Evolutionary conservation across 805 yeast species (phyloP).

Genomic region (Kazachstania africana): DNA sequence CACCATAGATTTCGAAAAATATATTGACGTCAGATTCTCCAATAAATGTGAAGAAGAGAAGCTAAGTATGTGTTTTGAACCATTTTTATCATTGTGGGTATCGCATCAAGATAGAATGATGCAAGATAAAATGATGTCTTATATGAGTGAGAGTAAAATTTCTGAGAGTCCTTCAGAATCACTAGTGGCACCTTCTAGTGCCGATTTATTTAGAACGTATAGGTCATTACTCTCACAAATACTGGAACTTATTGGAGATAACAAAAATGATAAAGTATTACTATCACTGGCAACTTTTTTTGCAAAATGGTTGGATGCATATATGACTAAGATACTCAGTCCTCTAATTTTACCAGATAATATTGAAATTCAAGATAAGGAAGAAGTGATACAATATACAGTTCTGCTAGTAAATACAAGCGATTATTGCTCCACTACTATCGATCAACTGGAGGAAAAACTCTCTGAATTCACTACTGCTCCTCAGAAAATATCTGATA

Average conservation of each 20-base stretch:
- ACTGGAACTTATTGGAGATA: conserved; percentile 35
- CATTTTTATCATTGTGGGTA: conserved; percentile 77
- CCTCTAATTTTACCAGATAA: conserved; percentile 36
- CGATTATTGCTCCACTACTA: conserved; percentile 74
- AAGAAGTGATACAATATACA: conserved; percentile 52
- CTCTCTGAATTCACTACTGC: conserved; percentile 33
- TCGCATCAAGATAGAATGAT: conserved; percentile 65
- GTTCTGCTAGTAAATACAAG: conserved; percentile 77
- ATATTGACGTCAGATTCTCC: conserved; percentile 50
- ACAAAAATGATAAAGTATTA: conserved; percentile 12
- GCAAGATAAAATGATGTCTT: conserved; percentile 51
- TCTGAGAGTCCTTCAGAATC: conserved; percentile 40
- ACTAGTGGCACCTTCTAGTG: conserved; percentile 72
- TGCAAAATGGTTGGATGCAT: conserved; percentile 51
- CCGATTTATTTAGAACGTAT: conserved; percentile 73
- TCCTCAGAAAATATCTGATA: conserved; percentile 30
- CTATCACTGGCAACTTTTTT: conserved; percentile 46
- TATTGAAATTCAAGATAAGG: conserved; percentile 30
- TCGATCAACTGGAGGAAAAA: conserved; percentile 63
- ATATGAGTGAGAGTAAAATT: conserved; percentile 45
- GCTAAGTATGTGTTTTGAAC: conserved; percentile 67
- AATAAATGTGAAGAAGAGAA: conserved; percentile 31
- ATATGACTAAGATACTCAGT: conserved; percentile 39
- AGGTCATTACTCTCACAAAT: conserved; percentile 64
- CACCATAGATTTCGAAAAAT: conserved; percentile 76